These are phyloP conservation scores for Penicillium egyptiacum DNA, from an alignment of 495 filamentous ascomycete species.

Conservation along the genomic window DNA sequence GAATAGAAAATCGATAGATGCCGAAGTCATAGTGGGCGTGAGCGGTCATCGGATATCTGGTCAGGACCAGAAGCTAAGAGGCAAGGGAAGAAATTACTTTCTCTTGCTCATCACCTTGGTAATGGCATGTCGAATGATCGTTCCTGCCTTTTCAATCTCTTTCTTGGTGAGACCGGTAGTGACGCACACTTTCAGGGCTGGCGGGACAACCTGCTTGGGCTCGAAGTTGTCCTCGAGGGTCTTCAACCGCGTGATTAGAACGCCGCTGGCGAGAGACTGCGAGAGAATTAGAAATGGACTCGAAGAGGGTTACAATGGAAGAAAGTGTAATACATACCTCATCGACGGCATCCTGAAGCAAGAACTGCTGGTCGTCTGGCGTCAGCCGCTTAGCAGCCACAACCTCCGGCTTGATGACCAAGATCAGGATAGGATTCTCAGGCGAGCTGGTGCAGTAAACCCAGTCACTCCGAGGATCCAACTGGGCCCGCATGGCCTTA, in stretches of 20 bases:
- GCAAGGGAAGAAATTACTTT: conserved; percentile 33
- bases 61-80: conserved; percentile 8
- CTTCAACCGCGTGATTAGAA: conserved; percentile 85
- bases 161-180: conserved; percentile 85
- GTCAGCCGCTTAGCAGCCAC: conserved; percentile 66
- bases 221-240: conserved; percentile 63
- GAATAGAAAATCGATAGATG: conserved; percentile 10
- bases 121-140: conserved; percentile 85
- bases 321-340: conserved; percentile 60
- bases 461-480: conserved; percentile 94
- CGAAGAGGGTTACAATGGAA: neutral
- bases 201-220: conserved; percentile 64
- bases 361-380: conserved; percentile 73
- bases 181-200: conserved; percentile 87
- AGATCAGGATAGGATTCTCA: conserved; percentile 84
- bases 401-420: conserved; percentile 84
- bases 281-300: conserved; percentile 15
- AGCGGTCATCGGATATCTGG: conserved; percentile 23
- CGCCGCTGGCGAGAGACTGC: conserved; percentile 75
- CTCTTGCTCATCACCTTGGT: conserved; percentile 75
- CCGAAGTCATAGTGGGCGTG: conserved; percentile 28
- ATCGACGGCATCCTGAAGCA: conserved; percentile 89
- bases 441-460: conserved; percentile 75
- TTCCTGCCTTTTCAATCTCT: conserved; percentile 90
- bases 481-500: conserved; percentile 75